Evolutionary conservation across 148 eudicot species (phyloP), one percentile per base, ranked within the genome.

Genomic region (Mesembryanthemum crystallinum): DNA sequence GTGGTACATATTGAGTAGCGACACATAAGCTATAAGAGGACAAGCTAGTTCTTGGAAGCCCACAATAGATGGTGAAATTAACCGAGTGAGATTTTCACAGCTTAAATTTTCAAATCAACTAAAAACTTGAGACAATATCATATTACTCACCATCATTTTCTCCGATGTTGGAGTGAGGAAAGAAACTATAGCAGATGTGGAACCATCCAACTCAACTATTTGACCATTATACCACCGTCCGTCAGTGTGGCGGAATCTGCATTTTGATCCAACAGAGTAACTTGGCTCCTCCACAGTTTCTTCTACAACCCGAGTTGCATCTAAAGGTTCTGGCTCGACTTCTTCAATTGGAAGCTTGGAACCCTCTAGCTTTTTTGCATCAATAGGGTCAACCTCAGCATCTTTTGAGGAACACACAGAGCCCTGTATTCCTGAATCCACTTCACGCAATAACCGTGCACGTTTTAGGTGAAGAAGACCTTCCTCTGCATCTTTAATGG

Each of bases 211-310:
- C 49, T 84, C 89, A 61, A 89, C 71, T 72, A 94, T 61, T 43
- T 84, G 79, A 52, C 98, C 97, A 82, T 85, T 78, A 78, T 94
- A 92, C 97, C 98, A 92, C 49, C 87, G 91, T 23, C 98, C 98
- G 84, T 94, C 89, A 81, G 86, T 87, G 74, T 94, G 89, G 55
- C 94, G 93, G 69, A 94, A 94, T 81, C 94, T 89, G 84, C 98
- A 94, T 82, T 89, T 94, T 27, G 94, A 92, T 80, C 98, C 98
- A 81, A 92, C 85, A 73, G 77, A 65, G 64, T 77, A 87, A 28
- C 77, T 70, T 76, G 81, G 78, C 47, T 86, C 88, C 73, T 80
- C 89, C 69, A 86, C 68, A 14, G 88, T 77, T 79, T 87, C 93
- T 14, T 78, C 78, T 86, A 84, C 86, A 65, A 82, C 84, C 55